Evolutionary conservation across 169 alveolate species (phyloP).

Genomic region (Plasmodium malariae): DNA sequence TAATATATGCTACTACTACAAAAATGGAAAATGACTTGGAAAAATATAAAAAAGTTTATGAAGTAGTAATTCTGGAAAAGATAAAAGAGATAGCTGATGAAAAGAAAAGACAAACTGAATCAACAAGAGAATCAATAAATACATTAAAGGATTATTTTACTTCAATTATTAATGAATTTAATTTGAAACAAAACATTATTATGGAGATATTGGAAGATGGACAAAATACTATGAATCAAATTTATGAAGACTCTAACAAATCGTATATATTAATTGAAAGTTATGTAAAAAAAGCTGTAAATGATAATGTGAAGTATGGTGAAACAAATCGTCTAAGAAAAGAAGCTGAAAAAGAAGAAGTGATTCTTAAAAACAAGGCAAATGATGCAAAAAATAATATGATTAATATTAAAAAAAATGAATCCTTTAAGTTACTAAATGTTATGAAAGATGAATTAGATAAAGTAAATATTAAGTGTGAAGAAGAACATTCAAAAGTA

Average conservation of each 20-base stretch:
- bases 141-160: not conserved
- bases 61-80: slow-evolving; percentile 17
- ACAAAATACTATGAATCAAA: not conserved
- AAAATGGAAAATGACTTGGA: slow-evolving; percentile 26
- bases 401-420: slow-evolving; percentile 1
- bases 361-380: not conserved
- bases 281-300: not conserved
- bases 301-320: not conserved
- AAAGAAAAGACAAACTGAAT: slow-evolving; percentile 6
- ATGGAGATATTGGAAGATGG: slow-evolving; percentile 1
- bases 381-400: not conserved
- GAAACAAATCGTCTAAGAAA: not conserved
- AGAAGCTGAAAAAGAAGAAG: not conserved
- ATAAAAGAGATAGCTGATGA: slow-evolving; percentile 9
- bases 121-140: slow-evolving; percentile 23
- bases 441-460: slow-evolving; percentile 11
- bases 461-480: not conserved
- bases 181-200: not conserved
- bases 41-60: slow-evolving; percentile 14
- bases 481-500: slow-evolving; percentile 8
- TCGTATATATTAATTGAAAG: slow-evolving; percentile 17
- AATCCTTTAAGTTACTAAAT: slow-evolving; percentile 7
- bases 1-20: not conserved
- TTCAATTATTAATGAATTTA: not conserved
- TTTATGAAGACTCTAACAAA: not conserved